A percentile compares a stretch with the other conserved stretches of the same genome.
These are phyloP conservation scores for Termitomyces bulborhizus DNA, from an alignment of 768 basidiomycete genomes.

Conservation along the genomic window DNA sequence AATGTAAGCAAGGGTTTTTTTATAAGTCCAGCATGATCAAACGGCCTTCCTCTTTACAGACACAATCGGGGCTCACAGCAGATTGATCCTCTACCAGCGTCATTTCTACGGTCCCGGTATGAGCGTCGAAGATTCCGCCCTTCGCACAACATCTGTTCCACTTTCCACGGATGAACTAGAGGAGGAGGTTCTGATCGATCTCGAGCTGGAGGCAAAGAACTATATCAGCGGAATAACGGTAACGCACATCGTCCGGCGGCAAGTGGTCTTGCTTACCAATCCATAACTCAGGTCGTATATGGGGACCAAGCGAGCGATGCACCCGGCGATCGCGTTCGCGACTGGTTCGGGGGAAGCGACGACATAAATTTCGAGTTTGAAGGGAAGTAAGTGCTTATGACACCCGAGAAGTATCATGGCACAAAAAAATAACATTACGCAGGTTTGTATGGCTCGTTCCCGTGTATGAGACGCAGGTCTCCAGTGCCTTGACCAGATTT, in stretches of 20 bases:
- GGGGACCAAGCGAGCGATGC: neutral
- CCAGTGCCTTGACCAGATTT: neutral
- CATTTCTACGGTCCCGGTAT: conserved; percentile 1
- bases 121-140: neutral
- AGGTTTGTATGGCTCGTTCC: conserved; percentile 7
- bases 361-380: neutral
- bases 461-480: neutral
- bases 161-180: neutral
- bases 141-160: neutral
- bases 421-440: neutral
- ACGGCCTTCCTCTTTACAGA: neutral
- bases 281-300: conserved; percentile 3
- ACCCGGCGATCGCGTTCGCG: neutral
- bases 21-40: neutral
- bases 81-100: neutral
- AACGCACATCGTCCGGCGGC: neutral
- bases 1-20: neutral
- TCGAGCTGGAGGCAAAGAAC: neutral
- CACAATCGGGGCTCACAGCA: neutral
- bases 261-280: neutral
- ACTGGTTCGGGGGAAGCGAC: neutral
- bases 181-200: neutral
- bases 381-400: neutral
- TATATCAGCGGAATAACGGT: neutral
- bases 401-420: neutral